Evolutionary conservation across 176 grass and related monocot genomes (phyloP), one percentile per base, ranked within the genome.

Genomic region (Triticum aestivum): DNA sequence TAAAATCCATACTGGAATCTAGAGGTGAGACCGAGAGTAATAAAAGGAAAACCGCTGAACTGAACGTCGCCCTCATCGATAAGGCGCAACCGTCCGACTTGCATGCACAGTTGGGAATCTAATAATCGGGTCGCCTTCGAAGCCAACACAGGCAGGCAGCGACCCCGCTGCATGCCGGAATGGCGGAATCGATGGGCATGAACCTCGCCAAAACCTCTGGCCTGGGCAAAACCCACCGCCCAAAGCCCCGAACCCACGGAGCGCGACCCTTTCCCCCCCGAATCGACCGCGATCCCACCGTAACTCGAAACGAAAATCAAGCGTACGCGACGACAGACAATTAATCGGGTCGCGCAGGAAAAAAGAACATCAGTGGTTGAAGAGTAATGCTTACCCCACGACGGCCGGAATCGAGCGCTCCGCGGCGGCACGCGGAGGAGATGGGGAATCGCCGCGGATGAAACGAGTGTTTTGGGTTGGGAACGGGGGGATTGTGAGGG

Each of bases 381-480:
- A 56, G 47, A 56, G 52, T 2, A 77, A 34, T 3, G 74, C 74
- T 47, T 77, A 77, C 74, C 74, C 4, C 9, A 11, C 27, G 29
- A 21, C 1, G 74, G 74, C 27, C 59, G 59, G 59, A 64, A 64
- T 79, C n/a, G n/a, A 26, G 56, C 54, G 77, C 24, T 75, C 26
- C 8, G 44, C 13, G 72, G 30, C 54, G 54, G 21, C 21, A 8
- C 4, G 38, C 23, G 2, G 4, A 65, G 37, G 61, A 26, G 78
- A 80, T 11, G 78, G 61, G 61, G 78, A 45, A 58, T 20, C n/a
- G 37, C 37, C 78, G 61, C 35, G 37, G 78, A 80, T 65, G 61
- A 66, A 30, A 30, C 24, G 38, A 80, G 78, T 38, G 61, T 45
- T 80, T 80, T 3, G 58, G 72, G 10, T 29, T 72, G 58, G 77